Evolutionary conservation across 176 grass and related monocot genomes (phyloP).

Genomic region (Aechmea fasciata): DNA sequence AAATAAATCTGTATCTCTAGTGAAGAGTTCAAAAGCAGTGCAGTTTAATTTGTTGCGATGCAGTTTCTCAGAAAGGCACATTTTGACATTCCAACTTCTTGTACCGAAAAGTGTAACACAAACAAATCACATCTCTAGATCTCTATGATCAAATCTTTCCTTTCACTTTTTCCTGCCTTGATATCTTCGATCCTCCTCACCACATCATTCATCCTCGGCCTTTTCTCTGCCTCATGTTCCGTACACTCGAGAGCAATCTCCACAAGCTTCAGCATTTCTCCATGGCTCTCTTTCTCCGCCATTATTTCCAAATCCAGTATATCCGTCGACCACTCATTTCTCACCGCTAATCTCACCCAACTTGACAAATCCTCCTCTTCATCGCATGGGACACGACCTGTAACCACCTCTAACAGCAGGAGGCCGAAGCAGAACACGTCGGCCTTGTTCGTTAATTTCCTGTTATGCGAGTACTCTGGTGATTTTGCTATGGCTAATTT

Average conservation of each 20-base stretch:
- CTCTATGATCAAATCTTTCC: conserved; percentile 1
- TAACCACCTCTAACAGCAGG: conserved; percentile 75
- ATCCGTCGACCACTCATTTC: conserved; percentile 87
- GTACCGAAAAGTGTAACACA: not conserved
- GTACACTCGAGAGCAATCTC: conserved; percentile 71
- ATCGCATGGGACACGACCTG: conserved; percentile 59
- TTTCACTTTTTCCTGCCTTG: conserved; percentile 8
- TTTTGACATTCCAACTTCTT: not conserved
- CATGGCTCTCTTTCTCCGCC: conserved; percentile 39
- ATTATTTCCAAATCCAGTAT: conserved; percentile 83
- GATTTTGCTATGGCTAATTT: conserved; percentile 47
- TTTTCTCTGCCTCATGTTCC: conserved; percentile 42
- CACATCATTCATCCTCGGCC: conserved; percentile 53
- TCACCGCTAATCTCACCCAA: conserved; percentile 71
- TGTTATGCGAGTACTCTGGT: conserved; percentile 40
- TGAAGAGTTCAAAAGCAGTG: not conserved
- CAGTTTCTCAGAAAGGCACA: not conserved
- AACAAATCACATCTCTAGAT: not conserved
- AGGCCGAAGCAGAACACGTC: conserved; percentile 90
- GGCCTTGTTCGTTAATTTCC: conserved; percentile 41
- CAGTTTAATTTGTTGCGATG: not conserved
- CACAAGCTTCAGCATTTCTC: conserved; percentile 74
- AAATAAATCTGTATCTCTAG: not conserved
- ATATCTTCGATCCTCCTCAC: conserved; percentile 69
- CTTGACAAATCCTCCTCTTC: conserved; percentile 58